A percentile compares a stretch with the other conserved stretches of the same genome.
Evolutionary conservation across 1,284 basidiomycete species (phyloP).

Genomic region (Filobasidium uniguttulatum): DNA sequence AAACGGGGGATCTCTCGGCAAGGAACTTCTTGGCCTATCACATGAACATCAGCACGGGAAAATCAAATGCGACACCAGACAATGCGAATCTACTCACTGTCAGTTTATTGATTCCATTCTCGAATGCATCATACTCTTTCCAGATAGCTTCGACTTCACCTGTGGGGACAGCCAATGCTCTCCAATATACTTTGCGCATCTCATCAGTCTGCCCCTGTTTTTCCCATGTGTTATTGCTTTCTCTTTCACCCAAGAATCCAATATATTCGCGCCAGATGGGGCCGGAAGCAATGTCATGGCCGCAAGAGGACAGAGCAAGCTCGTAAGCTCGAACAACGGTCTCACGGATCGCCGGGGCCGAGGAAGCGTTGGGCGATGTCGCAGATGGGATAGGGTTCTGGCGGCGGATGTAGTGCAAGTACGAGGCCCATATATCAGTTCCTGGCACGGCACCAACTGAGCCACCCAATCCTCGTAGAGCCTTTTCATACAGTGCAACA

Average conservation of each 20-base stretch:
- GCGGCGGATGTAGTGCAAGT: conserved; percentile 36
- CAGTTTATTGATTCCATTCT: conserved; percentile 77
- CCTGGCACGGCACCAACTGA: conserved; percentile 33
- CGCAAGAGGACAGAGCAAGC: conserved; percentile 79
- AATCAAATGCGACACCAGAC: background rate
- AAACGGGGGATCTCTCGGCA: conserved; percentile 62
- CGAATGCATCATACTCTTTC: conserved; percentile 90
- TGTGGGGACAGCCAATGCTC: conserved; percentile 83
- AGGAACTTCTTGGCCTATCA: conserved; percentile 81
- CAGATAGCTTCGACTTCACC: conserved; percentile 87
- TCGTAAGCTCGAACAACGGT: conserved; percentile 82
- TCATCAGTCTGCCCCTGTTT: conserved; percentile 90
- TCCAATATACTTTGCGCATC: conserved; percentile 80
- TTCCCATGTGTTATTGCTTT: conserved; percentile 78
- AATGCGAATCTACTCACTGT: conserved; percentile 44
- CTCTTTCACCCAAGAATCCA: conserved; percentile 64
- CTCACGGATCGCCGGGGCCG: conserved; percentile 47
- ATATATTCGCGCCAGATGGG: conserved; percentile 54
- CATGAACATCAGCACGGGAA: background rate
- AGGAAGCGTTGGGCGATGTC: conserved; percentile 18
- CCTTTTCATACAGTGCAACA: conserved; percentile 31
- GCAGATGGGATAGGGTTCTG: conserved; percentile 31
- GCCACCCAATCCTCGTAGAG: conserved; percentile 27
- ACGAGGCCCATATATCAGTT: conserved; percentile 36
- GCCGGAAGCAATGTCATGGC: conserved; percentile 49